Evolutionary conservation across 1,284 basidiomycete genomes (phyloP), one percentile per base, ranked within the genome.

Genomic region (Ustilago crameri): DNA sequence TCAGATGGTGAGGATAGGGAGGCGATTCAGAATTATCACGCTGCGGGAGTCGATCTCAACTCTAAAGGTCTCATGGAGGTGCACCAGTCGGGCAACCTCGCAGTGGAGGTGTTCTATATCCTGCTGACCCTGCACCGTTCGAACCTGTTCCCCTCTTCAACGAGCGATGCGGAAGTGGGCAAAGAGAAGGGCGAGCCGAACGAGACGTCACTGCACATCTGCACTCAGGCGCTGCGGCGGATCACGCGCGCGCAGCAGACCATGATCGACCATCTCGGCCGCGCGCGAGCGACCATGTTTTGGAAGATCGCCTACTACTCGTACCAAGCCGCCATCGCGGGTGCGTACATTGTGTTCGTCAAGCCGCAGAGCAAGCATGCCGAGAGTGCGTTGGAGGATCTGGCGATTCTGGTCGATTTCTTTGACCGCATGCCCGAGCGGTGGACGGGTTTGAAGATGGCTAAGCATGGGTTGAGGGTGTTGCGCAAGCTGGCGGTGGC

Each of bases 241-340:
- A 70, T 70, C 35, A 65, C 61, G 15, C 56, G 67, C 2, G 62
- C 67, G 0, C 67, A 70, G 51, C 50, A 55, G 32, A 65, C 54
- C 18, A 70, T 70, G 67, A 56, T 53, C 20, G 67, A 70, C 9
- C 50, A 56, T 3, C 47, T 70, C 15, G 61, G 67, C 7, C 50
- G 61, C 2, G 44, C 61, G 7, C 46, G 67, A 2, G 67, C 57
- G 15, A 65, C 61, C 26, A 70, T 70, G 67, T 70, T 70, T 26
- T 70, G 67, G 67, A 70, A 65, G 46, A 65, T 70, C 38, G 61
- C 62, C 20, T 70, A 64, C 53, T 70, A 70, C 53, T 61, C 57
- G 8, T 70, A 64, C 40, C 67, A 70, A 42, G 67, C 62, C 12
- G 67, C 67, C 5, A 57, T 70, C 27, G 67, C 67, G 8, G 67